Conservation (phyloP, 2,329 filamentous ascomycete genomes). For the Sclerotiophoma versabilis region DNA sequence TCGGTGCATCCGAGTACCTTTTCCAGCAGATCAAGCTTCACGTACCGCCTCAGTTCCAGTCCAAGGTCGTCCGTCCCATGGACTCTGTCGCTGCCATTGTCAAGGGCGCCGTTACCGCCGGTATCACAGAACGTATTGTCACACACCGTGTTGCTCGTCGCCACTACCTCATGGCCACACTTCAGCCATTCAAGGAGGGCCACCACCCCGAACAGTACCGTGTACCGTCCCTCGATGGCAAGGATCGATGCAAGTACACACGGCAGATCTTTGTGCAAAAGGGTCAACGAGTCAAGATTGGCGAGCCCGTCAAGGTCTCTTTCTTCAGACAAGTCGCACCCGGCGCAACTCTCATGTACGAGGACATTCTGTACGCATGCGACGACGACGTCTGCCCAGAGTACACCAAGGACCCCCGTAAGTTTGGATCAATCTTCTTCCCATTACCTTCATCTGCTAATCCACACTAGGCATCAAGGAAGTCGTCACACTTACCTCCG, state of each 20-base stretch:
- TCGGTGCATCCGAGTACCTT: slow-evolving; percentile 97
- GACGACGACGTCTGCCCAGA: slow-evolving; percentile 98
- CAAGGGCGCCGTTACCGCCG: slow-evolving; percentile 96
- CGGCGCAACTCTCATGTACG: slow-evolving; percentile 97
- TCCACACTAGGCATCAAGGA: slow-evolving; percentile 85
- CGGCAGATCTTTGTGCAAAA: slow-evolving; percentile 98
- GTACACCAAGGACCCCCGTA: slow-evolving; percentile 99
- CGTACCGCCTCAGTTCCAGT: slow-evolving; percentile 96
- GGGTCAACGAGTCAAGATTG: slow-evolving; percentile 98
- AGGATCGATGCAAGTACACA: slow-evolving; percentile 98
- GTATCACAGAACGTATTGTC: slow-evolving; percentile 95
- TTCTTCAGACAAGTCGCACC: slow-evolving; percentile 98
- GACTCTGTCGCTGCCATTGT: slow-evolving; percentile 98
- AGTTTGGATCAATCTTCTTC: slow-evolving; percentile 56
- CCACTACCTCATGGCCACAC: slow-evolving; percentile 98
- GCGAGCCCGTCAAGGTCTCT: slow-evolving; percentile 97
- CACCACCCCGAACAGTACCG: slow-evolving; percentile 98
- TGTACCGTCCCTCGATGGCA: slow-evolving; percentile 93
- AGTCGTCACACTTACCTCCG: slow-evolving; percentile 95
- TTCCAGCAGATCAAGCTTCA: slow-evolving; percentile 99
- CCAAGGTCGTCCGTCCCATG: slow-evolving; percentile 98
- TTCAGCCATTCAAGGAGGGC: slow-evolving; percentile 98
- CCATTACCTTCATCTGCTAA: slow-evolving; percentile 2
- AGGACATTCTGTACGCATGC: slow-evolving; percentile 96
- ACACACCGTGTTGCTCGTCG: slow-evolving; percentile 96